Evolutionary conservation across 2,329 filamentous ascomycete species (phyloP).

Genomic region (Apiospora hydei): DNA sequence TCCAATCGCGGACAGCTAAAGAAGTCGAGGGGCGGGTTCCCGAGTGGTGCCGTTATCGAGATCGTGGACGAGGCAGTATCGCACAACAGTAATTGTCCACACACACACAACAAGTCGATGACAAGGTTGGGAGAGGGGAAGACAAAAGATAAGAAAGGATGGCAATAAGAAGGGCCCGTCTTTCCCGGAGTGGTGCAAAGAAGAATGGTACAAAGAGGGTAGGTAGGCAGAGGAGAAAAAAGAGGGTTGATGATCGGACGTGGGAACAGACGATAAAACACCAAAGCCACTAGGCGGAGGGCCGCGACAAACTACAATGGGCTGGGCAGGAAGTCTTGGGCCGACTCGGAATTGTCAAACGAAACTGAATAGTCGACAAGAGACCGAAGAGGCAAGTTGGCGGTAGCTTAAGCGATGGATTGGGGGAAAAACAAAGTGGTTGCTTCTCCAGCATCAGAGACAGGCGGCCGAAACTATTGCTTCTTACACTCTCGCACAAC

Average conservation of each 20-base stretch:
- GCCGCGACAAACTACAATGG: background rate
- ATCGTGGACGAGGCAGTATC: background rate
- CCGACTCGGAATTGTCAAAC: constrained; percentile 21
- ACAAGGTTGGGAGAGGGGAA: background rate
- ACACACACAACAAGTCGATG: background rate
- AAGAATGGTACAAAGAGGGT: constrained; percentile 11
- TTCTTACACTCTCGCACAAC: constrained; percentile 7
- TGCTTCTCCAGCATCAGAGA: constrained; percentile 11
- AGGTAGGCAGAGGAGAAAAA: background rate
- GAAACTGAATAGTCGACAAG: constrained; percentile 22
- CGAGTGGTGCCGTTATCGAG: constrained; percentile 12
- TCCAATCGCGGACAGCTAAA: constrained; percentile 3
- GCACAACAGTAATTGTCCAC: background rate
- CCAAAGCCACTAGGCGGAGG: constrained; percentile 13
- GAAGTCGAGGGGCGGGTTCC: constrained; percentile 10
- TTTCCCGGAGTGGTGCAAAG: constrained; percentile 19
- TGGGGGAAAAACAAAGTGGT: constrained; percentile 10
- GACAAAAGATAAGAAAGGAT: background rate
- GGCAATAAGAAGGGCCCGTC: background rate
- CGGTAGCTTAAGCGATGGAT: constrained; percentile 8
- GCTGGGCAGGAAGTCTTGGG: constrained; percentile 1
- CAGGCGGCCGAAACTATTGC: constrained; percentile 18
- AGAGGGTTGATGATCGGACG: constrained; percentile 14
- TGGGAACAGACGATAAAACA: constrained; percentile 20
- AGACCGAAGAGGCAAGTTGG: background rate